These are phyloP conservation scores for Coriaria nepalensis DNA, from an alignment of 306 rosid species.

Conservation along the genomic window DNA sequence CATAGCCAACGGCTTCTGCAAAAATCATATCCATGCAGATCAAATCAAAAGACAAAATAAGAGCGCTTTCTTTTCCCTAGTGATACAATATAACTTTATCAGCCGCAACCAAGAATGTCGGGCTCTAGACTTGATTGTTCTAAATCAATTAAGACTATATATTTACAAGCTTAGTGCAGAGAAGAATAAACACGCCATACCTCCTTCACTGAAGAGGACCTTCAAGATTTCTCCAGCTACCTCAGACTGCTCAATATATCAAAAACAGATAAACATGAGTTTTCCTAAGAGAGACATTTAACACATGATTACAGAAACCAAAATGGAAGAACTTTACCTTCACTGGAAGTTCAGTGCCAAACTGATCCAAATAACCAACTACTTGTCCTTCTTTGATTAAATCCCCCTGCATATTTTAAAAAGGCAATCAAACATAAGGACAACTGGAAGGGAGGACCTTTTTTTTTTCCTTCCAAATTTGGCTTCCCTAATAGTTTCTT, in stretches of 20 bases:
- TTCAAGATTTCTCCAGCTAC: slow-evolving; percentile 80
- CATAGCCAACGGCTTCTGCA: slow-evolving; percentile 91
- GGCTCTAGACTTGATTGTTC: neutral
- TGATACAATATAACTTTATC: too few species aligned
- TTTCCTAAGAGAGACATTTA: slow-evolving; percentile 20
- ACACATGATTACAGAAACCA: too few species aligned
- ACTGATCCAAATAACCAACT: slow-evolving; percentile 82
- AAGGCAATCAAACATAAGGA: slow-evolving; percentile 13
- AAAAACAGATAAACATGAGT: too few species aligned
- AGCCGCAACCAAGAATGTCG: too few species aligned
- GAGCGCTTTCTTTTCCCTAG: too few species aligned
- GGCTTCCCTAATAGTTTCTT: too few species aligned
- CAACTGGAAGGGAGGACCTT: too few species aligned
- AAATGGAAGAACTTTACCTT: slow-evolving; percentile 44
- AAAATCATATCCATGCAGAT: slow-evolving; percentile 15
- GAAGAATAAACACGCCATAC: slow-evolving; percentile 37
- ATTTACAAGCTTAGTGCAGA: too few species aligned
- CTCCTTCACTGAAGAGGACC: slow-evolving; percentile 85
- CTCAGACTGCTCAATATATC: slow-evolving; percentile 66
- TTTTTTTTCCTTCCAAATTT: too few species aligned
- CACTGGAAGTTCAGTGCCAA: slow-evolving; percentile 73
- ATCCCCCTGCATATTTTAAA: slow-evolving; percentile 51
- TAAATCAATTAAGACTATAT: neutral
- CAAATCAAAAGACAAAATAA: too few species aligned
- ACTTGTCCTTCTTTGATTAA: slow-evolving; percentile 82